A percentile compares a stretch with the other conserved stretches of the same genome.
These are phyloP conservation scores for Sugiyamaella smithiae DNA, from an alignment of 805 yeast genomes.

Conservation along the genomic window DNA sequence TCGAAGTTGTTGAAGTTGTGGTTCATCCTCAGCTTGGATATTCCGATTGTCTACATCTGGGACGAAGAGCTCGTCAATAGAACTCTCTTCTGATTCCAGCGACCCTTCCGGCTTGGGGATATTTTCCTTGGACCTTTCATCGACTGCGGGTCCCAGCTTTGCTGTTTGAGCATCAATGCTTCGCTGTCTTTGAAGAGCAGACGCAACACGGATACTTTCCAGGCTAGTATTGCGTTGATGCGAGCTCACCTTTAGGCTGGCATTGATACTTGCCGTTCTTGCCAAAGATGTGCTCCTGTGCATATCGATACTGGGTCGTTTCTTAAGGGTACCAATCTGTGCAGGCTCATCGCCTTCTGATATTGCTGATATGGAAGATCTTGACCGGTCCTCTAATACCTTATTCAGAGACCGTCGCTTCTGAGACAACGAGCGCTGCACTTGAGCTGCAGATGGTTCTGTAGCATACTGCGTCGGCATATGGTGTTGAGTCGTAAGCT, in stretches of 20 bases:
- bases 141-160: not conserved
- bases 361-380: constrained; percentile 6
- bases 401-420: constrained; percentile 21
- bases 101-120: not conserved
- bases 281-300: not conserved
- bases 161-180: not conserved
- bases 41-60: too few relatives aligned
- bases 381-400: constrained; percentile 20
- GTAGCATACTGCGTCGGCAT: constrained; percentile 14
- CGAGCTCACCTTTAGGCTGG: not conserved
- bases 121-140: not conserved
- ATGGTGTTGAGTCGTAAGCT: constrained; percentile 27
- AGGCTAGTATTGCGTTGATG: not conserved
- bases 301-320: not conserved
- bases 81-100: too few relatives aligned
- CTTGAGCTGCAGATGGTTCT: constrained; percentile 20
- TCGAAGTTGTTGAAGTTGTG: too few relatives aligned
- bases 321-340: not conserved
- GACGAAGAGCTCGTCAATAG: not conserved
- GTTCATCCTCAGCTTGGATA: too few relatives aligned
- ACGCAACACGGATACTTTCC: constrained; percentile 2
- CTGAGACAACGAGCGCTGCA: constrained; percentile 23
- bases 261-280: constrained; percentile 1
- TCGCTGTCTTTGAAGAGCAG: constrained; percentile 2
- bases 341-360: constrained; percentile 13